A percentile compares a stretch with the other conserved stretches of the same genome.
Conservation (phyloP, 2,329 filamentous ascomycete species). For the Colletotrichum lentis region DNA sequence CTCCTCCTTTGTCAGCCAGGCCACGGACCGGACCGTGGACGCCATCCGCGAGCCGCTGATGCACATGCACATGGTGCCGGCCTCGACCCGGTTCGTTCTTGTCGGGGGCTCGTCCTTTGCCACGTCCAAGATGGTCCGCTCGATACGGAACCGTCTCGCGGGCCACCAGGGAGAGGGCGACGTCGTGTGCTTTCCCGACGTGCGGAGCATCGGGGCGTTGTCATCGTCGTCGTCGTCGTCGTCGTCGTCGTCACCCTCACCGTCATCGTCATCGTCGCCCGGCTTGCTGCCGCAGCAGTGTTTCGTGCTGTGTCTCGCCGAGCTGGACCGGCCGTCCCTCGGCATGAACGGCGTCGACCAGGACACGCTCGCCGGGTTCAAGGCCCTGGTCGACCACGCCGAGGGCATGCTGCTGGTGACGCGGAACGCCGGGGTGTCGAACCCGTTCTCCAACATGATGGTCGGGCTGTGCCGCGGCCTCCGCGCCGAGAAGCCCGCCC, state of each 20-base stretch:
- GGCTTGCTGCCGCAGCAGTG: not conserved
- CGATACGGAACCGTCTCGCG: not conserved
- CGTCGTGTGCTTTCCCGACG: not conserved
- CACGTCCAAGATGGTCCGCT: not conserved
- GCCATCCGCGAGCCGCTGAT: constrained; percentile 10
- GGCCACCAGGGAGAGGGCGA: fast-evolving
- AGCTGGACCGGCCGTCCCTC: constrained; percentile 11
- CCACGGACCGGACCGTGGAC: not conserved
- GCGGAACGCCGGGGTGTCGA: not conserved
- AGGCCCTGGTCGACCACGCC: not conserved
- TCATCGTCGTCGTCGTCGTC: not conserved
- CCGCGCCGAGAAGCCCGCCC: not conserved
- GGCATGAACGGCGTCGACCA: constrained; percentile 1
- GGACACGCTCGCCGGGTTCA: not conserved
- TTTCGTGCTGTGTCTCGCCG: constrained; percentile 11
- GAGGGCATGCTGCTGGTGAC: not conserved
- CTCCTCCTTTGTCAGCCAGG: constrained; percentile 3
- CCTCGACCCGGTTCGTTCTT: not conserved
- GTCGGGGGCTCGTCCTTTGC: constrained; percentile 11
- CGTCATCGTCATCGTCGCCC: no score
- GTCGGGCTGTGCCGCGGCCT: constrained; percentile 9
- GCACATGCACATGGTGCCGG: not conserved
- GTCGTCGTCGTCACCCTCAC: no score
- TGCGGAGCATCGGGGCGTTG: not conserved
- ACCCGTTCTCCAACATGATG: constrained; percentile 14